These are phyloP conservation scores for Apiospora sp. DNA, from an alignment of 2,329 filamentous ascomycete genomes.

Conservation along the genomic window DNA sequence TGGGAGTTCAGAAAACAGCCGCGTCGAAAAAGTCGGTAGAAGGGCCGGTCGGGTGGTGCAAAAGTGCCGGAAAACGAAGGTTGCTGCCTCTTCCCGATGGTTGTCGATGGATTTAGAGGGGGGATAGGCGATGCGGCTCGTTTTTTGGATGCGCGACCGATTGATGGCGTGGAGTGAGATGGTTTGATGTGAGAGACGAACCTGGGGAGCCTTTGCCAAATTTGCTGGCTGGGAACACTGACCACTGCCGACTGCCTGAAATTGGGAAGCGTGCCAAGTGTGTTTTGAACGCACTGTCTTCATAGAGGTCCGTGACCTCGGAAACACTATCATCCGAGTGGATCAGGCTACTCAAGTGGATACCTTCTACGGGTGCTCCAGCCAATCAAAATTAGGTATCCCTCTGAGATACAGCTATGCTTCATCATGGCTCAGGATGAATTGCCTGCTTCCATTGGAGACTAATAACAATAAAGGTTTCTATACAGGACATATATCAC, in stretches of 20 bases:
- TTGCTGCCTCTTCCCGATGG: slow-evolving; percentile 63
- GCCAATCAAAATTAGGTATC: background rate
- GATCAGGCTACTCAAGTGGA: background rate
- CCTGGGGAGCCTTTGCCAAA: slow-evolving; percentile 26
- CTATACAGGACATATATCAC: background rate
- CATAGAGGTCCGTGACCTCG: background rate
- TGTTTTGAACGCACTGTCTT: background rate
- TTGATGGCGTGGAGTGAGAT: slow-evolving; percentile 51
- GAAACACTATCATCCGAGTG: slow-evolving; percentile 15
- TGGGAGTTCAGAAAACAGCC: slow-evolving; percentile 32
- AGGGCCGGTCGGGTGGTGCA: slow-evolving; percentile 54
- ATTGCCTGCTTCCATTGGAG: background rate
- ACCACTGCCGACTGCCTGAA: slow-evolving; percentile 21
- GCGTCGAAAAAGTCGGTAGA: slow-evolving; percentile 41
- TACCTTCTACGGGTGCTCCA: background rate
- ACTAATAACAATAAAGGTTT: background rate
- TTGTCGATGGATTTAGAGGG: slow-evolving; percentile 65
- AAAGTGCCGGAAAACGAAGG: slow-evolving; percentile 63
- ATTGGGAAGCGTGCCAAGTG: slow-evolving; percentile 24
- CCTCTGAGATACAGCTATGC: background rate
- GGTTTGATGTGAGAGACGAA: slow-evolving; percentile 26
- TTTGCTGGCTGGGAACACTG: slow-evolving; percentile 25
- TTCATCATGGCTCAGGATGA: slow-evolving; percentile 6
- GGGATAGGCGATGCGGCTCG: slow-evolving; percentile 61
- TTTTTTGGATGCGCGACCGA: slow-evolving; percentile 64